Evolutionary conservation across 371 early-diverging fungal genomes (phyloP), one percentile per base, ranked within the genome.

Genomic region (Mortierella sp.): DNA sequence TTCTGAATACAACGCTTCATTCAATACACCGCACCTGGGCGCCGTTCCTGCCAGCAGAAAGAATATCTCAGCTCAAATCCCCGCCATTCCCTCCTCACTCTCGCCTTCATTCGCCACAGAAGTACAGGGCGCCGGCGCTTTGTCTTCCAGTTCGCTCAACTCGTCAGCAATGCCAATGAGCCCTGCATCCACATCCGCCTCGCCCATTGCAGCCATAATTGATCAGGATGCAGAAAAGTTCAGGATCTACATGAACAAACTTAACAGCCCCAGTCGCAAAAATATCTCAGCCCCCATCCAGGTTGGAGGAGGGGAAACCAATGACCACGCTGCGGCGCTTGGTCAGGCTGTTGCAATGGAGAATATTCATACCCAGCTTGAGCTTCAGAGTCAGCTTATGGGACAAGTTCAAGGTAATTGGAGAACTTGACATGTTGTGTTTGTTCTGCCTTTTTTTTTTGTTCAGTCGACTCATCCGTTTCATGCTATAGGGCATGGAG

Each of bases 161-260:
- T 82, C 82, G 24, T 73, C 82, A 5, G 54, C 73, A 8, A 46
- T 44, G 51, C 11, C 26, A 13, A 24, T 50, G 69, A 72, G 69
- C 14, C 6, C 59, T 0, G 2, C 19, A 3, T 74, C 80, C 1
- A 59, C 70, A 28, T 76, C 85, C 2, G 69, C 67, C 4, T 84
- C 85, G 28, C 85, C 85, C 26, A 72, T 84, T 75, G 81, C 80
- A 19, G 73, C 81, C 19, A 84, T 84, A 43, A 84, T 84, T 44
- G 85, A 84, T 55, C 86, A 86, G 53, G 86, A 86, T 34, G 86
- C 86, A 19, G 86, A 86, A 37, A 86, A 86, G 69, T 86, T 86
- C 61, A 75, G 82, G 21, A 53, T 77, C 54, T 81, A 76, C 37
- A 81, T 86, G 82, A 86, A 75, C 77, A 86, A 79, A 44, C 26